Evolutionary conservation across 495 filamentous ascomycete genomes (phyloP).

Genomic region (Thermochaetoides thermophila): DNA sequence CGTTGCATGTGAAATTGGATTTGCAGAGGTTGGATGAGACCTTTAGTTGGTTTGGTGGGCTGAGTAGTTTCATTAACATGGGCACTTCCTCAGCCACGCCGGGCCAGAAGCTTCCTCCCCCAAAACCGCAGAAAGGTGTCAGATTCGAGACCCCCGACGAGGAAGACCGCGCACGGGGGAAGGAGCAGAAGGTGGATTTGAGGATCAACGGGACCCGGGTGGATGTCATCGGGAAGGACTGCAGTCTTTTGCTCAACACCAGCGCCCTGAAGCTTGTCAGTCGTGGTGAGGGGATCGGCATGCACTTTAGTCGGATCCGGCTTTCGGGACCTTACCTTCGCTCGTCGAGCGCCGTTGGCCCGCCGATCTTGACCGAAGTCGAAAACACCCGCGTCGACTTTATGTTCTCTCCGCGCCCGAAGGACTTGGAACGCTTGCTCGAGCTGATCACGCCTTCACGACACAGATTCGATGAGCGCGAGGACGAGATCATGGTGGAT

Average conservation of each 20-base stretch:
- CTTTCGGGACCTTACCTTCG: slow-evolving; percentile 53
- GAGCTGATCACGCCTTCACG: slow-evolving; percentile 83
- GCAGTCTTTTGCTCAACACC: slow-evolving; percentile 57
- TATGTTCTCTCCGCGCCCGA: slow-evolving; percentile 53
- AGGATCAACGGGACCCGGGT: slow-evolving; percentile 62
- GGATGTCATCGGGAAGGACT: slow-evolving; percentile 59
- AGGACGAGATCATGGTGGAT: slow-evolving; percentile 87
- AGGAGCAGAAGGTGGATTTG: slow-evolving; percentile 54
- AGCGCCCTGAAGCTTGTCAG: slow-evolving; percentile 66
- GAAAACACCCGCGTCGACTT: slow-evolving; percentile 60
- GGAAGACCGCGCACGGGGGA: slow-evolving; percentile 30
- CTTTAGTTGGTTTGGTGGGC: slow-evolving; percentile 74
- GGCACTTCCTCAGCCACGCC: slow-evolving; percentile 70
- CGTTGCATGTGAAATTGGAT: slow-evolving; percentile 63
- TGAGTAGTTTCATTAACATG: slow-evolving; percentile 82
- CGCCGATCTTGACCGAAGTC: slow-evolving; percentile 37
- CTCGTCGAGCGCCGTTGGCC: slow-evolving; percentile 31
- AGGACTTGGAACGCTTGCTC: slow-evolving; percentile 68
- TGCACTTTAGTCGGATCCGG: slow-evolving; percentile 61
- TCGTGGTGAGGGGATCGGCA: slow-evolving; percentile 49
- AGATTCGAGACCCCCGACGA: slow-evolving; percentile 49
- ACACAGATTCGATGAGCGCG: slow-evolving; percentile 73
- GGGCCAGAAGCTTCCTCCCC: slow-evolving; percentile 24
- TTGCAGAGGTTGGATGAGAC: slow-evolving; percentile 73
- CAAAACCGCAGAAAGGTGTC: slow-evolving; percentile 43